phyloP scores from a whole-genome alignment of 2,329 filamentous ascomycete species.

The Paraphaeosphaeria minitans region DNA sequence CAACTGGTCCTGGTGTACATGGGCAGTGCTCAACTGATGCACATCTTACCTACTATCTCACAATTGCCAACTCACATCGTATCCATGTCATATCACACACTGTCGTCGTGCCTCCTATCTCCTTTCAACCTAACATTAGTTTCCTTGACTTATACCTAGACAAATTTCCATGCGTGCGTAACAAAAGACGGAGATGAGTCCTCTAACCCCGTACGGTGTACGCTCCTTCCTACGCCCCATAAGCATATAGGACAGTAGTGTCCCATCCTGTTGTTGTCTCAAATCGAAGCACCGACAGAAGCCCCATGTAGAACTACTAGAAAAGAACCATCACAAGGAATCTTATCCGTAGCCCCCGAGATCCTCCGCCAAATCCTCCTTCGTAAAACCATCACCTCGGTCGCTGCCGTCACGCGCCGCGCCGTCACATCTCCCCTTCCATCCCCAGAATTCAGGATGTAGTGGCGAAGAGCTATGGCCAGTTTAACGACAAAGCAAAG shows the following conservation, averaged over 20 bases:
- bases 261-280: neutral
- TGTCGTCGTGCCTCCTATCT: too few species aligned
- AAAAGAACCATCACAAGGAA: neutral
- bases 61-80: too few species aligned
- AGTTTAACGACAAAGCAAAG: constrained; percentile 29
- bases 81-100: too few species aligned
- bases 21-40: too few species aligned
- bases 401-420: constrained; percentile 14
- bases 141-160: neutral
- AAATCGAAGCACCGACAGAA: neutral
- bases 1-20: too few species aligned
- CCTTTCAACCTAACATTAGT: neutral
- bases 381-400: constrained; percentile 8
- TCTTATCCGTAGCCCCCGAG: constrained; percentile 14
- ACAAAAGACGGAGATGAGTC: neutral
- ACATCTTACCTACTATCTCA: too few species aligned
- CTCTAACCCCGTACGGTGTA: neutral
- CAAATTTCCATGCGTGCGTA: neutral
- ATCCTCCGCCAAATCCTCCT: constrained; percentile 13
- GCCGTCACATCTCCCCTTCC: neutral
- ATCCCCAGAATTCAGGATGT: constrained; percentile 24
- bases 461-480: constrained; percentile 38
- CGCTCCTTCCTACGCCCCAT: neutral
- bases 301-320: neutral
- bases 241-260: neutral